Base-by-base conservation (phyloP, 1,284 basidiomycete genomes). In the Neotropicomus parvogracilis region DNA sequence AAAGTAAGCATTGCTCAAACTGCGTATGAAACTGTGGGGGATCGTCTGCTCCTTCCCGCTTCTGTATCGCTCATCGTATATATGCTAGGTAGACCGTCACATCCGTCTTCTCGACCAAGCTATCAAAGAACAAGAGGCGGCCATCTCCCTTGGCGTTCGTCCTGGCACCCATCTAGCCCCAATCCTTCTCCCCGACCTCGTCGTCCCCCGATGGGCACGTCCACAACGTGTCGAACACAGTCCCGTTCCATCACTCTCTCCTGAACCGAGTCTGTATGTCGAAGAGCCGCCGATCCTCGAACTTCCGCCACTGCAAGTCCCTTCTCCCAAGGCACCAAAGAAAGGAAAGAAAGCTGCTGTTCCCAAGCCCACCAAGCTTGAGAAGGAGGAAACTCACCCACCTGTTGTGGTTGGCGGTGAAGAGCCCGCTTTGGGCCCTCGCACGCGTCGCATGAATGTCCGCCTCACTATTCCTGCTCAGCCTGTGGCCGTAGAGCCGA, bases 1-100 rank as follows among this genome's bases (percentile, higher is more conserved):
- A 89, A 89, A 60, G 77, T 84, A 26, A 84, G 80, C 57, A 71
- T 89, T 24, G 82, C 86, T 6, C 78, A 81, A 58, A 78, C 84
- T 14, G 78, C 78, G 24, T 77, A 78, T 52, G 83, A 87, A 59
- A 78, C 81, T 13, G 86, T 88, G 61, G 49, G 78, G 64, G 10
- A 16, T 28, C 37, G 27, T 17, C 24, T 8, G 55, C 27, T 29
- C 35, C 19, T 47, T 26, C n/a, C 5, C 8, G 17, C 48, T n/a
- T 29, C 31, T 37, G 14, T 3, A 13, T 47, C 33, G 11, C 42
- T 55, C 44, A 49, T 33, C 35, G 29, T 21, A 45, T 21, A 38
- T 40, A 35, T 16, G 14, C 40, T 41, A 75, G 86, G 75, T 87
- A 10, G 83, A 86, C 51, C 73, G 85, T 39, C 83, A 88, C 58